Conservation (phyloP, 768 basidiomycete genomes). For the Imleria badia region DNA sequence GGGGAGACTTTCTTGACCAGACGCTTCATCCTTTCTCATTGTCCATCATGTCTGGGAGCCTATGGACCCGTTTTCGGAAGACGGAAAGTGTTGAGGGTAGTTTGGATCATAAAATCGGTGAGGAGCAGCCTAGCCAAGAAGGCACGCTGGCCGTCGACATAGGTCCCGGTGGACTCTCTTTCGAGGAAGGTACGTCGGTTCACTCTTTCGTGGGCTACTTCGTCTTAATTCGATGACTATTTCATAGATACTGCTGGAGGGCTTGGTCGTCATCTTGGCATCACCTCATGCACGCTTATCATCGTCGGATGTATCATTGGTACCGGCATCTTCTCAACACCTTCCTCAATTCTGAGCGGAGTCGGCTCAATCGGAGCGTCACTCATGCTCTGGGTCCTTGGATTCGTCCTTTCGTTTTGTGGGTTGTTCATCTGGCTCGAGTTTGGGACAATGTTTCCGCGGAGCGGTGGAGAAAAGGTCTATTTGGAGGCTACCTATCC, state of each 20-base stretch:
- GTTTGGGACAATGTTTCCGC: conserved; percentile 60
- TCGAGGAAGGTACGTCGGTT: conserved; percentile 43
- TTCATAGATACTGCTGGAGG: conserved; percentile 48
- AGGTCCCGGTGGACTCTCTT: conserved; percentile 45
- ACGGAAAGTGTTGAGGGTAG: neutral
- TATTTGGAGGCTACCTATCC: conserved; percentile 57
- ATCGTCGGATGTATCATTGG: conserved; percentile 59
- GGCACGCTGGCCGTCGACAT: conserved; percentile 12
- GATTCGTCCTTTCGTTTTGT: conserved; percentile 56
- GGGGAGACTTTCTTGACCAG: neutral
- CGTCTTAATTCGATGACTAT: neutral
- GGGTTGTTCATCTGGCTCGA: conserved; percentile 64
- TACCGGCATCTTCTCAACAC: conserved; percentile 61
- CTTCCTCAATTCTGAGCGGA: conserved; percentile 53
- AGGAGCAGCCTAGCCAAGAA: neutral
- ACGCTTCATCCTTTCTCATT: neutral
- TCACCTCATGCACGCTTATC: conserved; percentile 53
- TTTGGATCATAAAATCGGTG: neutral
- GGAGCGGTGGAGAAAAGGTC: conserved; percentile 62
- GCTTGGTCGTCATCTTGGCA: conserved; percentile 55
- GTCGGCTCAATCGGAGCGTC: conserved; percentile 61
- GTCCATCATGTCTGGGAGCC: conserved; percentile 2
- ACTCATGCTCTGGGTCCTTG: conserved; percentile 61
- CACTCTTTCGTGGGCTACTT: neutral
- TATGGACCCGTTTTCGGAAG: conserved; percentile 1